Evolutionary conservation across 2,329 filamentous ascomycete genomes (phyloP), one percentile per base, ranked within the genome.

Genomic region (Neofusicoccum kwambonambiense): DNA sequence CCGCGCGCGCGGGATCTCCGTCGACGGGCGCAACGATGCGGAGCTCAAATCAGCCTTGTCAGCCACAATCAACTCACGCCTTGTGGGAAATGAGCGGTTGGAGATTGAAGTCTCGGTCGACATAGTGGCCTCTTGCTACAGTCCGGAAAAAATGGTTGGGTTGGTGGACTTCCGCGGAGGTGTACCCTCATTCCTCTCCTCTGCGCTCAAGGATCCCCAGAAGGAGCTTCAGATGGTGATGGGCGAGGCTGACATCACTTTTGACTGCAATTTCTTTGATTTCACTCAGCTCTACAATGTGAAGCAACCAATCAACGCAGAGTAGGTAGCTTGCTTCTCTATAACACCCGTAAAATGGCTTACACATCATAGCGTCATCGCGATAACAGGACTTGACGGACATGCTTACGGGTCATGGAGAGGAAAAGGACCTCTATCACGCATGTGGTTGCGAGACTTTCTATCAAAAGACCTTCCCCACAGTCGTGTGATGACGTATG

Each of bases 391-490:
- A 4, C 71, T 75, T 31, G 69, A 73, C 27, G 70, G 72, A 39
- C 71, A 75, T 67, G 69, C 74, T 7, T 76, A 75, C 56, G 72
- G 72, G 17, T 75, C 72, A 5, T 76, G 73, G 73, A 66, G 68
- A 54, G 71, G 69, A 2, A 70, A 67, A 54, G 37, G 35, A 0
- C 19, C 11, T 12, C 19, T 56, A 3, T 41, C 67, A 37, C 65
- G 68, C 1, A 76, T 75, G 71, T 75, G 72, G 73, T 68, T 76
- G 0, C 67, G 71, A 1, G 67, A 76, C 56, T 76, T 76, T 57
- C 64, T 76, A 12, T 67, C 62, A 0, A 70, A 73, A 62, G 51
- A 56, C 12, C 17, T 61, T 4, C 22, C 70, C 4, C 47, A 64
- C 17, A 76, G 71, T 47, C 69, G 74, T 11, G 71, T 70, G 0